A percentile compares a stretch with the other conserved stretches of the same genome.
These are phyloP conservation scores for Bipolaris gigantea DNA, from an alignment of 2,329 filamentous ascomycete genomes.

Conservation along the genomic window DNA sequence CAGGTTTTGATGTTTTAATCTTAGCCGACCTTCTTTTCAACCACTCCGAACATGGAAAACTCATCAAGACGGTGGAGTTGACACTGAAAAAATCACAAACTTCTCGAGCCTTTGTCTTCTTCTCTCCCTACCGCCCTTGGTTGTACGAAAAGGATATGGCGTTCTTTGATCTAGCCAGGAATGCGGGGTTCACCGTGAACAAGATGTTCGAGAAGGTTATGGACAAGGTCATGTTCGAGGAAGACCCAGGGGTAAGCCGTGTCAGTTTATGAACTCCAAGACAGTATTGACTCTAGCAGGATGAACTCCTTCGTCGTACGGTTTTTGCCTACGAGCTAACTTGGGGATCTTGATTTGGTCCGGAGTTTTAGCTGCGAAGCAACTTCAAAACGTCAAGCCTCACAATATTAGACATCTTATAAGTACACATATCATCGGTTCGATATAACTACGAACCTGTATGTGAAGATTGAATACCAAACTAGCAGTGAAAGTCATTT, in stretches of 20 bases:
- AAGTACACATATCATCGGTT: background rate
- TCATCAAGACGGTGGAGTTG: slow-evolving; percentile 70
- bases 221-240: slow-evolving; percentile 85
- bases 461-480: too few species aligned
- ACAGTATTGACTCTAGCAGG: slow-evolving; percentile 47
- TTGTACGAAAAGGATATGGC: slow-evolving; percentile 78
- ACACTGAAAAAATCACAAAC: slow-evolving; percentile 61
- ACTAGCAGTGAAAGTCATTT: too few species aligned
- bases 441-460: too few species aligned
- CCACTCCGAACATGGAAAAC: slow-evolving; percentile 79
- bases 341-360: slow-evolving; percentile 53
- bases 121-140: slow-evolving; percentile 93
- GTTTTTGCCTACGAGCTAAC: slow-evolving; percentile 76
- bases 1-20: slow-evolving; percentile 76
- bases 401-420: too few species aligned
- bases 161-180: slow-evolving; percentile 78
- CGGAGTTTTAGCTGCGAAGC: too few species aligned
- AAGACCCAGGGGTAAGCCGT: slow-evolving; percentile 71
- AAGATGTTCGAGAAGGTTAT: slow-evolving; percentile 80
- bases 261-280: too few species aligned
- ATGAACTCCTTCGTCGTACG: slow-evolving; percentile 77
- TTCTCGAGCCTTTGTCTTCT: slow-evolving; percentile 80
- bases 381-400: background rate
- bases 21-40: slow-evolving; percentile 90
- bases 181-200: slow-evolving; percentile 72